These are phyloP conservation scores for Akanthomyces muscarius DNA, from an alignment of 2,329 filamentous ascomycete species.

Conservation along the genomic window DNA sequence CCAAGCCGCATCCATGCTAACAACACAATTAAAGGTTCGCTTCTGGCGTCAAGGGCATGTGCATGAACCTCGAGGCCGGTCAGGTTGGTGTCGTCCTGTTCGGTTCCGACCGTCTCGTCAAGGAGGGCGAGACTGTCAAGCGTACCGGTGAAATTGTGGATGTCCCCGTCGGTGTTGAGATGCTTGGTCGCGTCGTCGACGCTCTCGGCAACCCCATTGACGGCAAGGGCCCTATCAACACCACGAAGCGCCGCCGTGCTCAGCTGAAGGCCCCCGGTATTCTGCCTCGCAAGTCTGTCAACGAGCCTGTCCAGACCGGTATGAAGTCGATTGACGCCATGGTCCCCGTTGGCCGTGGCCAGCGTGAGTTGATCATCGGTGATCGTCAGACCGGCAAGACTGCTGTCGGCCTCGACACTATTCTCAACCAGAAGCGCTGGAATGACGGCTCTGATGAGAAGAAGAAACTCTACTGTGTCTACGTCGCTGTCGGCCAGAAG, in stretches of 20 bases:
- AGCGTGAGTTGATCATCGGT: conserved; percentile 99
- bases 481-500: conserved; percentile 99
- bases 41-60: conserved; percentile 99
- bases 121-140: conserved; percentile 99
- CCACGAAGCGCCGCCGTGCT: conserved; percentile 88
- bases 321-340: conserved; percentile 99
- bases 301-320: conserved; percentile 98
- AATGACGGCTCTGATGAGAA: conserved; percentile 81
- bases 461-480: conserved; percentile 99
- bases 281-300: conserved; percentile 93
- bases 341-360: conserved; percentile 99
- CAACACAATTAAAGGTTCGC: conserved; percentile 69
- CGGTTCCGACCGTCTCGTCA: conserved; percentile 99
- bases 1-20: conserved; percentile 18
- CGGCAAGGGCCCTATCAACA: conserved; percentile 95
- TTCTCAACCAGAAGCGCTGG: conserved; percentile 99
- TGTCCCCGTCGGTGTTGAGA: conserved; percentile 85
- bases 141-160: conserved; percentile 99
- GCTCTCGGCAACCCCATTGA: conserved; percentile 99
- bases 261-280: conserved; percentile 99
- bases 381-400: conserved; percentile 99
- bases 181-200: conserved; percentile 97
- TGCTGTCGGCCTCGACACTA: conserved; percentile 94
- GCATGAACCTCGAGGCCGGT: conserved; percentile 99
- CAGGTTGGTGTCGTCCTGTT: conserved; percentile 99